Base-by-base conservation (phyloP, 169 alveolate species). In the Cryptosporidium andersoni region DNA sequence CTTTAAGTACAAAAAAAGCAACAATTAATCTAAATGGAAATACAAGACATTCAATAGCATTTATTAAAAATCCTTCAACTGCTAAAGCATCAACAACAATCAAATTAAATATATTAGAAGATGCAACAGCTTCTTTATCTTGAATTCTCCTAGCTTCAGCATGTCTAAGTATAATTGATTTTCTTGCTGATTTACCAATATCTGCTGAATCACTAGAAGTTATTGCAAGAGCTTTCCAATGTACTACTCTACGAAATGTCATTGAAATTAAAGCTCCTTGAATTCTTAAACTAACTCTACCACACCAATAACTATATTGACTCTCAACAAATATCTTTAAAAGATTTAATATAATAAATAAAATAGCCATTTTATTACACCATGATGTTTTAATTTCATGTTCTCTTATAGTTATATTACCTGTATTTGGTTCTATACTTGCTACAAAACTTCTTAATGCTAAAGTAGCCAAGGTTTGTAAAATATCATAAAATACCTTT, bases 231-330 rank as follows among this genome's bases (percentile, higher is more conserved):
- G 85, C 74, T 12, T 74, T 74, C 85, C 85, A 74, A 12, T 74
- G 85, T 2, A 74, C 85, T 4, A 74, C 85, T 56, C 85, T 74
- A 47, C 67, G 55, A 47, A 74, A 74, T 14, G 67, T 74, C 85
- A 74, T 74, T 3, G 85, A 74, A 9, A 74, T 74, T 42, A 74
- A 34, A 9, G 85, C 40, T 12, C 65, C 85, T 42, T 74, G 85
- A n/a, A 74, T 74, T 3, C 85, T 11, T 5, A 74, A 37, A 51
- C 85, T 74, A 43, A 74, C 85, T 58, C 85, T 74, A 47, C 85
- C 85, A 47, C 85, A 74, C 85, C 85, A 74, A 48, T 74, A 74
- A 40, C 85, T 74, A 34, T 74, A 74, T 8, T 74, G 85, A n/a
- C 62, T 58, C 42, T 74, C 85, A 8, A 74, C 74, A 3, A 74